Evolutionary conservation across 2,329 filamentous ascomycete species (phyloP).

Genomic region (Microdochium bolleyi): DNA sequence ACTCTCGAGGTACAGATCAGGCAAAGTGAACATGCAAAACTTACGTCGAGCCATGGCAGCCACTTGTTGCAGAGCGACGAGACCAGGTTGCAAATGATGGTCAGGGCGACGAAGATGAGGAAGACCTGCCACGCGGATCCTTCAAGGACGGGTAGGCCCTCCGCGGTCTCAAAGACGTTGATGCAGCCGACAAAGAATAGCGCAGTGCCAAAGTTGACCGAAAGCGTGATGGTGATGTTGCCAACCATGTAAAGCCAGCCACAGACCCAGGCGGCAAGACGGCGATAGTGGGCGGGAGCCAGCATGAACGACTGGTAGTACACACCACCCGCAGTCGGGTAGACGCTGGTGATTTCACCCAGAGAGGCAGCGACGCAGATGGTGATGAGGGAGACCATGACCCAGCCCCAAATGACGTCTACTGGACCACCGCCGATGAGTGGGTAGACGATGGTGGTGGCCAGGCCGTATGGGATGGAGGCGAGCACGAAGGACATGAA

Average conservation of each 20-base stretch:
- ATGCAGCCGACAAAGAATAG: constrained; percentile 51
- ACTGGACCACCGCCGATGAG: constrained; percentile 58
- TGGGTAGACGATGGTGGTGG: constrained; percentile 63
- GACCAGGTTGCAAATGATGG: constrained; percentile 54
- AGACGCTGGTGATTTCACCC: constrained; percentile 68
- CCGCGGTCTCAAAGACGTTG: constrained; percentile 42
- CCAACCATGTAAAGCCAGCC: constrained; percentile 73
- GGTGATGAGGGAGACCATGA: constrained; percentile 60
- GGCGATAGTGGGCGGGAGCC: constrained; percentile 50
- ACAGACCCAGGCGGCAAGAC: constrained; percentile 60
- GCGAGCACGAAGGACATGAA: constrained; percentile 74
- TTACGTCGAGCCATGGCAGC: constrained; percentile 62
- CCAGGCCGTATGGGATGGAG: constrained; percentile 65
- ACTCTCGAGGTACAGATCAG: too few relatives aligned
- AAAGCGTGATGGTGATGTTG: constrained; percentile 75
- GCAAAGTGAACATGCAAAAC: too few relatives aligned
- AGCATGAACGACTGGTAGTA: constrained; percentile 78
- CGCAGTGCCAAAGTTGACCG: constrained; percentile 74
- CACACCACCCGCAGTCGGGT: constrained; percentile 69
- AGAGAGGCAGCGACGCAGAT: constrained; percentile 63
- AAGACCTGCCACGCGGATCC: constrained; percentile 58
- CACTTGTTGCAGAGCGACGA: constrained; percentile 61
- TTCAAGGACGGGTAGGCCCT: constrained; percentile 33
- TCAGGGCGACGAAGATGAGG: constrained; percentile 63
- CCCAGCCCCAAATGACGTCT: constrained; percentile 67